Evolutionary conservation across 2,329 filamentous ascomycete genomes (phyloP), one percentile per base, ranked within the genome.

Genomic region (Pseudocercospora cruenta): DNA sequence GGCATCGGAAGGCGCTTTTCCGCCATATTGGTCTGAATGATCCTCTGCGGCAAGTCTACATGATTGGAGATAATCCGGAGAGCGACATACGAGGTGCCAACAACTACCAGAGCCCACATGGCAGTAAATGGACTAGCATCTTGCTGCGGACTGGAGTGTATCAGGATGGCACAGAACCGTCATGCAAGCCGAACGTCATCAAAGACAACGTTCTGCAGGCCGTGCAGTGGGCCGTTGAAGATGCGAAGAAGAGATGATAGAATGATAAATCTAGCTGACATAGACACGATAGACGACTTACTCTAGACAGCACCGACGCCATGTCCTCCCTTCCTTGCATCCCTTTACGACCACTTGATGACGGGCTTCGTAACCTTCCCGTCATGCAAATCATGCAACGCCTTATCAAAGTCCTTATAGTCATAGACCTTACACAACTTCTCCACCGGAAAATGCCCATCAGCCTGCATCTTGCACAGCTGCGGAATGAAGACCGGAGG

Each of bases 11-110:
- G 22, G 75, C 79, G 16, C 66, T 87, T 24, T 81, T 88, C 58
- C 73, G 69, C 67, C 76, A 73, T 19, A 69, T 64, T 45, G 75
- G 75, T 1, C 54, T 76, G 55, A 69, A 69, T 62, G 70, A 67
- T 21, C 84, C 85, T n/a, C 79, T 97, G 63, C 83, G 84, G 73
- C 86, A 85, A 51, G 93, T 98, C 10, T 98, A 96, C 80, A 98
- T 98, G 94, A 87, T 98, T 49, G 95, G 95, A 0, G 82, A 84
- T 64, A 85, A 84, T 65, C 82, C 82, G 4, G 92, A 92, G 75
- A 95, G 91, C 72, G 95, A 99, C 77, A 97, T 99, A 70, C 83
- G 87, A 4, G 95, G 95, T 5, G 94, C 92, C 21, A 96, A 96
- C 76, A 85, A 86, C 54, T 97, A 91, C 75, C 75, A 81, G 53